Conservation (phyloP, 2,329 filamentous ascomycete genomes). For the Herpotrichia juniperi region DNA sequence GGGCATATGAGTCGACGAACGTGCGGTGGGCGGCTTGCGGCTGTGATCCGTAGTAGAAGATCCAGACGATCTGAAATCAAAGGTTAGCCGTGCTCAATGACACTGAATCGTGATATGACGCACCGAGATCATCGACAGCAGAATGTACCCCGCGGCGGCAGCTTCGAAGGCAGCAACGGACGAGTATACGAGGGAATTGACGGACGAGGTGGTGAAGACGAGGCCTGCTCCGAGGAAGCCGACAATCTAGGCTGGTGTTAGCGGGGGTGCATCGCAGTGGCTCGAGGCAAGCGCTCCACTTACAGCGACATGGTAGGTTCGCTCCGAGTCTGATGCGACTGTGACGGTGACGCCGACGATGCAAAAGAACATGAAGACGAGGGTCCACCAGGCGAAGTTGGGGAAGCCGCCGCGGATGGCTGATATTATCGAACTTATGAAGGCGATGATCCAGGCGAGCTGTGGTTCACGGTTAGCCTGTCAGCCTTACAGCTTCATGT, state of each 20-base stretch:
- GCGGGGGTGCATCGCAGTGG: slow-evolving; percentile 16
- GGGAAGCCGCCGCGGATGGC: slow-evolving; percentile 68
- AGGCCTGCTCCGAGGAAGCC: slow-evolving; percentile 85
- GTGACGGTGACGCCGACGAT: slow-evolving; percentile 82
- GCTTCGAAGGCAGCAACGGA: slow-evolving; percentile 77
- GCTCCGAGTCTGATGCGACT: slow-evolving; percentile 80
- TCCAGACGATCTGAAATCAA: slow-evolving; percentile 82
- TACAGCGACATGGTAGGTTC: slow-evolving; percentile 89
- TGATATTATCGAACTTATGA: slow-evolving; percentile 83
- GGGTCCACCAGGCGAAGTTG: slow-evolving; percentile 90
- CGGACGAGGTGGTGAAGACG: slow-evolving; percentile 82
- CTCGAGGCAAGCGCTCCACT: slow-evolving; percentile 26
- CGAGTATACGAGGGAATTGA: slow-evolving; percentile 85
- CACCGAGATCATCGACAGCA: slow-evolving; percentile 92
- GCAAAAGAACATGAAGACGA: slow-evolving; percentile 83
- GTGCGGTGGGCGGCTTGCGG: slow-evolving; percentile 84
- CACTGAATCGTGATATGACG: slow-evolving; percentile 42
- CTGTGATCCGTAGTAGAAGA: slow-evolving; percentile 96
- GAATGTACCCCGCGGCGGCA: slow-evolving; percentile 88
- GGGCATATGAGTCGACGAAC: slow-evolving; percentile 93
- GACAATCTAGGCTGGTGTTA: slow-evolving; percentile 64
- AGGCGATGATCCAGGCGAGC: slow-evolving; percentile 95
- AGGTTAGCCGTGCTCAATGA: slow-evolving; percentile 22
- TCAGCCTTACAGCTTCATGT: slow-evolving; percentile 12
- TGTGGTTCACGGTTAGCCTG: slow-evolving; percentile 50